Base-by-base conservation (phyloP, 78 protist genomes). In the Tieghemostelium lacteum region DNA sequence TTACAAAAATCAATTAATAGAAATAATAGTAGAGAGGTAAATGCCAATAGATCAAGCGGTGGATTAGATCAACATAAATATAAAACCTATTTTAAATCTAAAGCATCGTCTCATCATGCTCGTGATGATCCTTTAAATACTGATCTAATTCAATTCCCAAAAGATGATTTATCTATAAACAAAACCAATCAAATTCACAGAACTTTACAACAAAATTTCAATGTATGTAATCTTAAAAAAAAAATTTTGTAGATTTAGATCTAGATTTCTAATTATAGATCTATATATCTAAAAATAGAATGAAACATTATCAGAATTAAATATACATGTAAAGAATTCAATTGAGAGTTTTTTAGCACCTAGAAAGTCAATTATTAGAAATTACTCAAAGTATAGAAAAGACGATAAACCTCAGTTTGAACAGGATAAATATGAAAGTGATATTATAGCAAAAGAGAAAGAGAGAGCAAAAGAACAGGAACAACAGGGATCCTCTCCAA, bases 361-460 rank as follows among this genome's bases (percentile, higher is more conserved):
- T 28, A 24, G 91, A 14, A 66, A 69, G 29, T 63, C 91, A 5
- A 52, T 83, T 1, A 31, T 55, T 3, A 24, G 71, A 26, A 69
- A 69, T 12, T 83, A 83, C 42, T 45, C 24, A 24, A 39, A 50
- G 28, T 83, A n/a, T 45, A 66, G 36, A 40, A 83, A 83, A 26
- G 91, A 83, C 19, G 36, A 62, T n/a, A 70, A 55, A 26, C 16
- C 16, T 10, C 40, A n/a, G n/a, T 42, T 54, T 64, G 72, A 66
- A 19, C 42, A 66, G 24, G 91, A 83, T 45, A 36, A 20, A n/a
- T 83, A 69, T 57, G 91, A 83, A 8, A 39, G 69, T 70, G 91
- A 83, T 57, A 69, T 83, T 57, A 66, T 67, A 20, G 6, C 34
- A 19, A 40, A 37, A 28, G 17, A 39, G 3, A 29, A 57, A 20